Base-by-base conservation (phyloP, 2,329 filamentous ascomycete genomes). In the Ascochyta fabae region DNA sequence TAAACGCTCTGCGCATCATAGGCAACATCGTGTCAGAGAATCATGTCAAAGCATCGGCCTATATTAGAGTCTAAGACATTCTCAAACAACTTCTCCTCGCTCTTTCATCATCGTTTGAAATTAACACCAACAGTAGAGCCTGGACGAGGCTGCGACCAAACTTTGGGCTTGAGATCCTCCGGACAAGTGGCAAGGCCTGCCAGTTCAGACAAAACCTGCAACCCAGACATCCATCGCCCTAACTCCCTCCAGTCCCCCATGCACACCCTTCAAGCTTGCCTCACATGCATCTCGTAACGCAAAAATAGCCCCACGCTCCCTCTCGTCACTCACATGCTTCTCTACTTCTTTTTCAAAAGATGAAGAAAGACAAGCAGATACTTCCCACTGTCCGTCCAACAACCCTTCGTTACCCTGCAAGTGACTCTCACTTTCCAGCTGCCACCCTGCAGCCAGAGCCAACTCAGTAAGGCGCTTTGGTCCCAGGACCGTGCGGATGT, bases 401-500 rank as follows among this genome's bases (percentile, higher is more conserved):
- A 85, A 53, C 3, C 69, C 78, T 9, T 72, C 64, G 3, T 59
- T 68, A n/a, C 74, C 67, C 10, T 76, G 66, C 22, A 83, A 64
- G n/a, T 62, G 58, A 1, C 41, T 64, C 53, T 82, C 77, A 5
- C 58, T 67, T 22, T 71, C 69, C 5, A 80, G 42, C 9, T 55
- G 50, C 76, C 77, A 83, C 2, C 78, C 78, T 1, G 66, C 74
- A 12, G 52, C 65, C 22, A 53, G 9, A 3, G 77, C 78, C 4
- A 77, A 60, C 3, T 67, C 61, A 6, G 63, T 75, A 31, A 85
- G 78, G 16, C 66, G 70, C 12, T 56, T 60, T 13, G 81, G 82
- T 7, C 75, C 74, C 13, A 84, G 53, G 6, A 79, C 70, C 8
- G 76, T 81, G 45, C 79, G 77, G 10, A 86, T 76, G 63, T 86